These are phyloP conservation scores for Chalciporus sp. DNA, from an alignment of 1,284 basidiomycete genomes.

Conservation along the genomic window DNA sequence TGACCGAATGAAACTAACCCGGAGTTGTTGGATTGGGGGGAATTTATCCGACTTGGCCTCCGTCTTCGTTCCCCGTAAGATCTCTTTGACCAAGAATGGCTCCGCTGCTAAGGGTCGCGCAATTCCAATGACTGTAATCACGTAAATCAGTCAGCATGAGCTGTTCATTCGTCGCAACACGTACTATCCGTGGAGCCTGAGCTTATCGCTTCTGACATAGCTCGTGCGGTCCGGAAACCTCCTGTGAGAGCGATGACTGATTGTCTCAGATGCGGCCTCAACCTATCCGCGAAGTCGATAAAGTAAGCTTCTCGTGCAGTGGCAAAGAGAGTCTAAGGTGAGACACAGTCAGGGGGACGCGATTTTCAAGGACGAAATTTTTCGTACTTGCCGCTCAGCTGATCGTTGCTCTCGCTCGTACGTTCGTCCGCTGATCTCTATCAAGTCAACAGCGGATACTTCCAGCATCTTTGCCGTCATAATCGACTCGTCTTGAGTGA, in stretches of 20 bases:
- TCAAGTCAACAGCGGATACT: constrained; percentile 46
- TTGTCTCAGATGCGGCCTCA: constrained; percentile 37
- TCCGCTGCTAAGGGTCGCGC: constrained; percentile 47
- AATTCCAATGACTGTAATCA: constrained; percentile 41
- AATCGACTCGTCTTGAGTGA: constrained; percentile 44
- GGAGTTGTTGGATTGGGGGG: constrained; percentile 30
- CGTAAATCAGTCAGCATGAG: background rate
- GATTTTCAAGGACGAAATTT: constrained; percentile 16
- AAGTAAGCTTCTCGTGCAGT: constrained; percentile 42
- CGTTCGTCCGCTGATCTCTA: constrained; percentile 49
- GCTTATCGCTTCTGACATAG: constrained; percentile 43
- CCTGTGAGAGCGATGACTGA: constrained; percentile 48
- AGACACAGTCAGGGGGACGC: background rate
- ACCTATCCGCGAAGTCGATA: constrained; percentile 43
- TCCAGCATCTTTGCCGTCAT: constrained; percentile 46
- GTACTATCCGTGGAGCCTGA: constrained; percentile 33
- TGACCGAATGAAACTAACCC: constrained; percentile 21
- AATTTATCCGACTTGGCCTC: constrained; percentile 34
- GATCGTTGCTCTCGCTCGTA: constrained; percentile 39
- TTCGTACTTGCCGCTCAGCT: constrained; percentile 14
- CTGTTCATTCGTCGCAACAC: constrained; percentile 3
- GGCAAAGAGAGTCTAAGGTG: constrained; percentile 34
- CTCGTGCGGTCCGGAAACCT: constrained; percentile 45
- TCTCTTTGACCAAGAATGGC: constrained; percentile 42
- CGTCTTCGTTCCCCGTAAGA: constrained; percentile 38